phyloP scores from a whole-genome alignment of 1,284 basidiomycete genomes.

The Sanghuangporus sanghuang region DNA sequence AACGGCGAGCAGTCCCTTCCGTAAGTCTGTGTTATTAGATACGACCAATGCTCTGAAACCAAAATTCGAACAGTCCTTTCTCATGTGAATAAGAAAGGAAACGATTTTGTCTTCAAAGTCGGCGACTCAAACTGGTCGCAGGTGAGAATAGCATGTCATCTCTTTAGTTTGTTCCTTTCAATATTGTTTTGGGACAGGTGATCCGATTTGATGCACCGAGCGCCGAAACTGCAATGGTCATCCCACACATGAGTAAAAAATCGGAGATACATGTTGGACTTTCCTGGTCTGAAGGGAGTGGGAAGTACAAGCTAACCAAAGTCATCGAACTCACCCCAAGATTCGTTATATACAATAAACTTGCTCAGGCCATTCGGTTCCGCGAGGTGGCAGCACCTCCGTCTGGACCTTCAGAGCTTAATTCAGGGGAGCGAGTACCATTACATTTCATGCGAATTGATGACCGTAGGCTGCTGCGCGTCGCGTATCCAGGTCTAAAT shows the following conservation, averaged over 20 bases:
- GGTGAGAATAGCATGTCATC: slow-evolving; percentile 34
- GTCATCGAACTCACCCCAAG: slow-evolving; percentile 90
- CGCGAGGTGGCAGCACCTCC: slow-evolving; percentile 80
- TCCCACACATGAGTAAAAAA: slow-evolving; percentile 63
- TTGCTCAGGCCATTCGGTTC: slow-evolving; percentile 67
- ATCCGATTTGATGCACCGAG: slow-evolving; percentile 88
- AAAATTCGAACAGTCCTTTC: slow-evolving; percentile 70
- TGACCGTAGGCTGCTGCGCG: slow-evolving; percentile 69
- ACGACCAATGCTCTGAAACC: slow-evolving; percentile 21
- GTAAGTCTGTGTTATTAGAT: slow-evolving; percentile 42
- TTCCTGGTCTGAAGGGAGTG: slow-evolving; percentile 90
- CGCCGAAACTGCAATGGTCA: slow-evolving; percentile 82
- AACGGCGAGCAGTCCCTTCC: slow-evolving; percentile 63
- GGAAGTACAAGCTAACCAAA: slow-evolving; percentile 96
- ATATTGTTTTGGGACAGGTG: slow-evolving; percentile 37
- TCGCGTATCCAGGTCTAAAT: slow-evolving; percentile 84
- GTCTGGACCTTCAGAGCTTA: slow-evolving; percentile 57
- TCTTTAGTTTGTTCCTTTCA: background rate
- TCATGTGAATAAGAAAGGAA: slow-evolving; percentile 77
- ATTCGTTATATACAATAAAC: slow-evolving; percentile 86
- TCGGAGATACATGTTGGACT: slow-evolving; percentile 85
- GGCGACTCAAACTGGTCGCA: slow-evolving; percentile 93
- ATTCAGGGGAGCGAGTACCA: slow-evolving; percentile 66
- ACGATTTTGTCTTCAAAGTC: slow-evolving; percentile 81
- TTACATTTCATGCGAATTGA: slow-evolving; percentile 68